Base-by-base conservation (phyloP, 1,284 basidiomycete species). In the Rhodotorula mucilaginosa region DNA sequence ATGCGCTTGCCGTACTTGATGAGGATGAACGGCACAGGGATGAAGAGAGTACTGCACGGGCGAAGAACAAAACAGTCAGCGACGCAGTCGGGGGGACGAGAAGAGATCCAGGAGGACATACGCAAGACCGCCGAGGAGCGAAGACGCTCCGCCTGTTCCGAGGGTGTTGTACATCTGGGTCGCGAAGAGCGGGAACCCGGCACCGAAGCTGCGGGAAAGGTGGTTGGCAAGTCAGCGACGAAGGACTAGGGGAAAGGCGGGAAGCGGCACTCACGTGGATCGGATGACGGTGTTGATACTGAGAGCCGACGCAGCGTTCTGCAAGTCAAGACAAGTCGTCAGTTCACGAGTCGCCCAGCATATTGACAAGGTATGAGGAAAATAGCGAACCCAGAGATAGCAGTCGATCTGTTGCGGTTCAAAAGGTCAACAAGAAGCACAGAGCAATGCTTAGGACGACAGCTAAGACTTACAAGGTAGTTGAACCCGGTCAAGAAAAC, bases 121-220 rank as follows among this genome's bases (percentile, higher is more conserved):
- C 63, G 82, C 80, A 34, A 83, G 70, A 61, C 80, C 81, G 23
- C 80, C 83, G 2, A 83, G 79, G 2, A 83, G 71, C 0, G 79
- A 81, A 0, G 81, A 80, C 0, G 84, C 83, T 76, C 84, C 84
- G 48, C 80, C 79, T 7, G 83, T 81, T 63, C 80, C 83, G 21
- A 87, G 80, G 51, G 76, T 81, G 10, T 81, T 71, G 79, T 82
- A 86, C 84, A 86, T 85, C 70, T 84, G 72, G 0, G 67, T 77
- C 0, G 84, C 83, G 71, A 86, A 58, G 12, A 58, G 57, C 7
- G 57, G 57, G 34, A 58, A 58, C 1, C 57, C 57, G 57, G 57
- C 57, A 39, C 57, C 57, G 34, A 58, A 62, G 26, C 61, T 62
- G 61, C 81, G 77, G 80, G 83, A 80, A 83, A 82, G 79, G 82